These are phyloP conservation scores for Balamuthia mandrillaris DNA, from an alignment of 208 protist genomes.

Conservation along the genomic window DNA sequence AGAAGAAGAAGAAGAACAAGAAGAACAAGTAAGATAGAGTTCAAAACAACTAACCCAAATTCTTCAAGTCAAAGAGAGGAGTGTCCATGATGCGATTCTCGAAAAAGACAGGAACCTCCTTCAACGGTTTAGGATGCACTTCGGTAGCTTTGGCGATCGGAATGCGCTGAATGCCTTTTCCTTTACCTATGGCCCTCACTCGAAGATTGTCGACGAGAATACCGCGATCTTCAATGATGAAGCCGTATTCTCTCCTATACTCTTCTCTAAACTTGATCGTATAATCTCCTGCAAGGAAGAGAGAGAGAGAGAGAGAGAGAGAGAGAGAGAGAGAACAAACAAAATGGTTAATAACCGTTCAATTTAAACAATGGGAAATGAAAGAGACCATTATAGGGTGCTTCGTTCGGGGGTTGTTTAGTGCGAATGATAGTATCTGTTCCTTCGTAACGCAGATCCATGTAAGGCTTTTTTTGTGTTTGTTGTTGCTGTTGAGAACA, in stretches of 20 bases:
- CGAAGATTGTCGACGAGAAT: slow-evolving; percentile 88
- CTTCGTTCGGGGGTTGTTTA: neutral
- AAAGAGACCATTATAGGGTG: no score
- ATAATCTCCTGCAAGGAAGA: slow-evolving; percentile 47
- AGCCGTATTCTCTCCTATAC: slow-evolving; percentile 87
- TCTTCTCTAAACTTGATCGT: slow-evolving; percentile 71
- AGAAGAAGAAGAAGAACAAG: no score
- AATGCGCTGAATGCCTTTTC: neutral
- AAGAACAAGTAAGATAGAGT: no score
- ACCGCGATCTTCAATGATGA: slow-evolving; percentile 73
- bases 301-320: no score
- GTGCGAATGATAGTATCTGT: slow-evolving; percentile 88
- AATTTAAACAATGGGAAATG: no score
- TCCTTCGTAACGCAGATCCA: slow-evolving; percentile 86
- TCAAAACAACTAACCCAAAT: neutral
- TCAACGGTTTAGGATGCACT: no score
- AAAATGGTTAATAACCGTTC: no score
- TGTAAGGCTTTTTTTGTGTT: slow-evolving; percentile 59
- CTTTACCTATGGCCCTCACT: slow-evolving; percentile 73
- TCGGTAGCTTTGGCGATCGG: neutral
- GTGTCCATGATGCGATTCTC: neutral
- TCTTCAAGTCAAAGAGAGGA: neutral
- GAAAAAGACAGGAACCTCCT: slow-evolving; percentile 38
- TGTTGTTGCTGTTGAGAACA: neutral
- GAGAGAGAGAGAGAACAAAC: no score